Percentiles rank a stretch among this genome's conserved stretches.
Conservation (phyloP, 306 rosid species). For the Cicer judaicum region DNA sequence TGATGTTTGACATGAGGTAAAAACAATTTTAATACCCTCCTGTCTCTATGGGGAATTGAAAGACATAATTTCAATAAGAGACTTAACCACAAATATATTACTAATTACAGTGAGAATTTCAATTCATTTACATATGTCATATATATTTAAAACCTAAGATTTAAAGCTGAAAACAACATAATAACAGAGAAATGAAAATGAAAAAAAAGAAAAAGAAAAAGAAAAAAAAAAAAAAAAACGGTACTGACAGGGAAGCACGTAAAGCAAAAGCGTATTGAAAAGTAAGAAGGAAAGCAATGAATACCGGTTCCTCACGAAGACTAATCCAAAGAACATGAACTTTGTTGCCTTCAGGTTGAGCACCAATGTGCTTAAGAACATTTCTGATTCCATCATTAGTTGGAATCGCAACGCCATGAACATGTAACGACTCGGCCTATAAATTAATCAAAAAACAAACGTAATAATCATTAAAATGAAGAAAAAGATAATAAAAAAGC, state of each 20-base stretch:
- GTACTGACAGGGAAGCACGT: not conserved
- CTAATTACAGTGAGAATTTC: not conserved
- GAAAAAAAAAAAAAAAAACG: not conserved
- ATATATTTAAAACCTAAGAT: not conserved
- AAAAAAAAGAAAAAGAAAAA: not conserved
- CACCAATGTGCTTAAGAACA: slow-evolving; percentile 81
- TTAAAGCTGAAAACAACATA: slow-evolving; percentile 2
- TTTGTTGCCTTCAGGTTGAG: slow-evolving; percentile 50
- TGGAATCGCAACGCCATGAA: slow-evolving; percentile 94
- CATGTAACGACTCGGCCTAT: slow-evolving; percentile 66
- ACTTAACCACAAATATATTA: not conserved
- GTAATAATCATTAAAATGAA: not conserved
- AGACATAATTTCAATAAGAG: no score
- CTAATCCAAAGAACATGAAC: slow-evolving; percentile 78
- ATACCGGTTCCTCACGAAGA: slow-evolving; percentile 94
- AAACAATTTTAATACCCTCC: no score
- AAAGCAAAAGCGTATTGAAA: not conserved
- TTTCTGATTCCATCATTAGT: slow-evolving; percentile 77
- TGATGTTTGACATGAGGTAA: no score
- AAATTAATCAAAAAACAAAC: not conserved
- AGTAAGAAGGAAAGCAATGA: not conserved
- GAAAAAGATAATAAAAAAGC: not conserved
- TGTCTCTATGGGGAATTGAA: no score
- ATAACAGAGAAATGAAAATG: not conserved
- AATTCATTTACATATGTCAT: not conserved